phyloP scores from a whole-genome alignment of 208 protist species.

The Vickermania spadyakhi region DNA sequence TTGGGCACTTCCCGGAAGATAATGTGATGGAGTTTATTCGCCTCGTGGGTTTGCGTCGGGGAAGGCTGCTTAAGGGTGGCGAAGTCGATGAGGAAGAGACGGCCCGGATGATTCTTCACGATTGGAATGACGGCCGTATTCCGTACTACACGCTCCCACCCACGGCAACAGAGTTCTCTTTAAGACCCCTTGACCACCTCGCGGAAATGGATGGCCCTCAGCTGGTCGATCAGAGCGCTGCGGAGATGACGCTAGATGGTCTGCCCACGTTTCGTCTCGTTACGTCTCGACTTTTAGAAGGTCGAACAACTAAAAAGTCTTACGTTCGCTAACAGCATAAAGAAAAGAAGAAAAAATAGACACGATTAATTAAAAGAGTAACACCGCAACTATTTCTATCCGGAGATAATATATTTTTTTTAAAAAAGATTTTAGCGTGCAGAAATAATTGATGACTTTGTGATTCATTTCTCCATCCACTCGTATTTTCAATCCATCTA shows the following conservation, averaged over 20 bases:
- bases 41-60: conserved; percentile 66
- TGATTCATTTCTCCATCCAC: no score
- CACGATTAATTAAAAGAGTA: no score
- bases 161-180: conserved; percentile 40
- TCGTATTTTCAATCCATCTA: no score
- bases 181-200: conserved; percentile 16
- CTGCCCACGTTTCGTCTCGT: conserved; percentile 84
- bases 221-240: conserved; percentile 23
- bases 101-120: conserved; percentile 87
- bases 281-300: conserved; percentile 21
- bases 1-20: conserved; percentile 45
- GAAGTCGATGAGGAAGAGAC: conserved; percentile 87
- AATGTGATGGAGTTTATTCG: conserved; percentile 80
- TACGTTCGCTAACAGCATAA: no score
- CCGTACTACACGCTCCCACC: conserved; percentile 94
- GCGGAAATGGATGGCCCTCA: conserved; percentile 21
- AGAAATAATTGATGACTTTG: no score
- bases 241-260: conserved; percentile 61
- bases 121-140: conserved; percentile 95
- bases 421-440: no score
- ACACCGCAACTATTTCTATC: no score
- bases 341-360: no score
- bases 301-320: conserved; percentile 2
- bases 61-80: conserved; percentile 80
- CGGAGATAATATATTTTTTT: no score